Base-by-base conservation (phyloP, 768 basidiomycete genomes). In the Kwoniella sp. region DNA sequence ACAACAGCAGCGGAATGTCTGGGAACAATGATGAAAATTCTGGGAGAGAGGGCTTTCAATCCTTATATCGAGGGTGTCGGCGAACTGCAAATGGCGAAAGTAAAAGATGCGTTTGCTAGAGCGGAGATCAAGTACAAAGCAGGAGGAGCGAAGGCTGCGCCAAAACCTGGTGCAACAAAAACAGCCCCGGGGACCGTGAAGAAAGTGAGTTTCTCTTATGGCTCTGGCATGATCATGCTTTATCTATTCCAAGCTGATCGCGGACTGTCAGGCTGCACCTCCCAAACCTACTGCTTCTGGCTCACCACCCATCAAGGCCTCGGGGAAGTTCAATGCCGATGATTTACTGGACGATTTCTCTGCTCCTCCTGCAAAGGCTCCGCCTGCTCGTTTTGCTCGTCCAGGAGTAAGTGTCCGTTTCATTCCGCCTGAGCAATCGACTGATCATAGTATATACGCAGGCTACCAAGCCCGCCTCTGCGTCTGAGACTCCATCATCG, bases 11-110 rank as follows among this genome's bases (percentile, higher is more conserved):
- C 93, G 0, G 85, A 85, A 41, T 90, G 88, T 72, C 83, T 99
- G 34, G 96, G 95, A 20, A 89, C 87, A 0, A 82, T 98, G 71
- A 94, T 94, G 90, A 97, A 91, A 84, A 94, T 98, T 86, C 86
- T 98, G 12, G 96, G 96, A 23, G 95, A 98, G 77, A 85, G 95
- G 29, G 89, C 90, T 20, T 85, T 99, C 51, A 93, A 90, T 75
- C 91, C 91, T 0, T 83, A 90, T 7, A 85, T 95, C 83, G 94
- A 97, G 67, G 84, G 86, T 9, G 83, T 98, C 62, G 88, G 91
- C 20, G 93, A 97, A 73, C 84, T 95, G 23, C 85, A 93, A 69
- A 93, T 92, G 81, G 85, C 84, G 1, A 99, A 97, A 82, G 92
- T 99, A 58, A 94, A 90, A 80, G 96, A 97, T 77, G 91, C 92